These are phyloP conservation scores for Aspergillus pseudoterreus DNA, from an alignment of 2,329 filamentous ascomycete species.

Conservation along the genomic window DNA sequence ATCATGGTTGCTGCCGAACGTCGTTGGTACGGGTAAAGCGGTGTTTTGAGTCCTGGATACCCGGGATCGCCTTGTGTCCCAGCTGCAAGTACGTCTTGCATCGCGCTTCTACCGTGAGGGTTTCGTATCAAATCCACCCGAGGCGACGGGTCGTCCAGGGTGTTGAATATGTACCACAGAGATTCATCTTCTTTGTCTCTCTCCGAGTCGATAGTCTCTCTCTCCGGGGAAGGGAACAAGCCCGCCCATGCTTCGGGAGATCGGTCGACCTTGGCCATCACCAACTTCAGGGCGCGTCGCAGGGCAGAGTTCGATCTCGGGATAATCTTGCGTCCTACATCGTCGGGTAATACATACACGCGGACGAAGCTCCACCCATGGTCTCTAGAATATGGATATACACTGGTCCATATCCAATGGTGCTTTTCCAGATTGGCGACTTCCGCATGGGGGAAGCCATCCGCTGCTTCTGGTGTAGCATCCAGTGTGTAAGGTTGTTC, in stretches of 20 bases:
- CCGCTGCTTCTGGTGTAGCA: background rate
- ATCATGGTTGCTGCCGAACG: constrained; percentile 80
- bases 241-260: constrained; percentile 39
- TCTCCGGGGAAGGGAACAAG: constrained; percentile 8
- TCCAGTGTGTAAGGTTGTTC: too few relatives aligned
- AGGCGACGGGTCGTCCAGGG: constrained; percentile 39
- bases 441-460: constrained; percentile 18
- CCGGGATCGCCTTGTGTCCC: constrained; percentile 15
- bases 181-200: constrained; percentile 38
- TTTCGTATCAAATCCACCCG: constrained; percentile 28
- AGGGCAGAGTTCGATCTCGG: constrained; percentile 31
- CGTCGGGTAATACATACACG: constrained; percentile 41
- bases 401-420: constrained; percentile 33
- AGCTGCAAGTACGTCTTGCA: constrained; percentile 32
- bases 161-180: constrained; percentile 51
- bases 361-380: constrained; percentile 22
- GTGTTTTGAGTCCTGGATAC: constrained; percentile 48
- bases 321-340: constrained; percentile 31
- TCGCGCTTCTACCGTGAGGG: constrained; percentile 30
- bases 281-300: constrained; percentile 32
- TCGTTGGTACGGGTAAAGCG: constrained; percentile 73
- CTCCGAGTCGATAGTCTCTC: constrained; percentile 7
- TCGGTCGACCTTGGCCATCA: constrained; percentile 40
- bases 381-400: constrained; percentile 13
- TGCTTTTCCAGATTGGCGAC: constrained; percentile 27